Conservation (phyloP, 2,329 filamentous ascomycete species). For the Colletotrichum echinochloae region DNA sequence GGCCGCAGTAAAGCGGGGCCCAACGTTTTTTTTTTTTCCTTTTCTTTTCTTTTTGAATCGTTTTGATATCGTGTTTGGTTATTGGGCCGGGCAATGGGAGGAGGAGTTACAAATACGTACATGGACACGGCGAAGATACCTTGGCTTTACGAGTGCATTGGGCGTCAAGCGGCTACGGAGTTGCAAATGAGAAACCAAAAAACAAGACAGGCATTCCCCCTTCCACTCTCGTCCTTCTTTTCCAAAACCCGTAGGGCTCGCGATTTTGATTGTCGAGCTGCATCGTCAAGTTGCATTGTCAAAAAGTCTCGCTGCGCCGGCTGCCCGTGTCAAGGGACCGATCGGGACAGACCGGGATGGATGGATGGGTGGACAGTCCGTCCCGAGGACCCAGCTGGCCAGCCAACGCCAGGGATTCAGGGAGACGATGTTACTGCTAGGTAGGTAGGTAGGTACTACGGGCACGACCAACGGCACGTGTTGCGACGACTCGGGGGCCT, state of each 20-base stretch:
- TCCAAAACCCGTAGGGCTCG: background rate
- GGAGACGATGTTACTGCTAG: no score
- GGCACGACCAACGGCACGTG: background rate
- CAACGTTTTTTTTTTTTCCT: background rate
- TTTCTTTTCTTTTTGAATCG: background rate
- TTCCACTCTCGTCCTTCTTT: background rate
- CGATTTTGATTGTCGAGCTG: background rate
- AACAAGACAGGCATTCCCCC: background rate
- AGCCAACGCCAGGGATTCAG: no score
- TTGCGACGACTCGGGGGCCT: no score
- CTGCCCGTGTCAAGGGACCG: background rate
- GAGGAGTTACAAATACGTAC: background rate
- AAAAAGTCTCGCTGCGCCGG: background rate
- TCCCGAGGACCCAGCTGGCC: no score
- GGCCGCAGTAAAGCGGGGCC: background rate
- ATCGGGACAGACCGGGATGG: no score
- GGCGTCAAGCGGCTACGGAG: background rate
- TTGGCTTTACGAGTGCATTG: background rate
- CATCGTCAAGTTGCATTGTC: background rate
- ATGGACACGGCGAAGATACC: conserved; percentile 10
- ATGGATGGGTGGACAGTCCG: no score
- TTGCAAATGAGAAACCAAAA: background rate
- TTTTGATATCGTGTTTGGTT: background rate
- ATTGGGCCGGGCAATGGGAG: background rate
- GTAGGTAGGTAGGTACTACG: no score